Base-by-base conservation (phyloP, 768 basidiomycete species). In the Sistotremastrum suecicum region DNA sequence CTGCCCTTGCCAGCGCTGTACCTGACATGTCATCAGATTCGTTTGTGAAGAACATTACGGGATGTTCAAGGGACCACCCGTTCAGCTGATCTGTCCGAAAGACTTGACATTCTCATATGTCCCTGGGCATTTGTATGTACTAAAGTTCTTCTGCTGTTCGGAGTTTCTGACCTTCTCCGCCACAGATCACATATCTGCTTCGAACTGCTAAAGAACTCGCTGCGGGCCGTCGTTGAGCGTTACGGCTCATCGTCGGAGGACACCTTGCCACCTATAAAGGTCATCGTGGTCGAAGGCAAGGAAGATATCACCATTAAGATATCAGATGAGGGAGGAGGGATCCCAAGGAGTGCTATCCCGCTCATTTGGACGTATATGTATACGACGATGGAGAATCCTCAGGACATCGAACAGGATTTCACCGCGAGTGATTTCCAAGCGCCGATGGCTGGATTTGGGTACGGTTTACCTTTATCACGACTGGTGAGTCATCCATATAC, bases 221-320 rank as follows among this genome's bases (percentile, higher is more conserved):
- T 99, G 7, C 82, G 95, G 37, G 95, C 95, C 1, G 86, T 94
- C 45, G 94, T 99, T 11, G 95, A 98, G 63, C 76, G 85, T 2
- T 85, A 77, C 60, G 94, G 94, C 0, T 76, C 77, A 1, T 83
- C 89, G 43, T 70, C 76, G 48, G 88, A 88, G 58, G 76, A 79
- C 46, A 53, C 56, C n/a, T 84, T 80, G 65, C 90, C 90, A 7
- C 82, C 89, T 0, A 92, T 94, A 67, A 90, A 88, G 63, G 85
- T 94, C 42, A 75, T 97, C 47, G 94, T 95, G 34, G 87, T 94
- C 1, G 91, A 94, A 58, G 92, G 94, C n/a, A 86, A 80, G 51
- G 94, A 97, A 58, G 94, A 98, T 56, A 95, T 98, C 56, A 98
- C 94, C 3, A 89, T 99, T 73, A 99, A 99, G 74, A 95, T 99